Base-by-base conservation (phyloP, 179 eudicot species). In the Beta macrorhiza region DNA sequence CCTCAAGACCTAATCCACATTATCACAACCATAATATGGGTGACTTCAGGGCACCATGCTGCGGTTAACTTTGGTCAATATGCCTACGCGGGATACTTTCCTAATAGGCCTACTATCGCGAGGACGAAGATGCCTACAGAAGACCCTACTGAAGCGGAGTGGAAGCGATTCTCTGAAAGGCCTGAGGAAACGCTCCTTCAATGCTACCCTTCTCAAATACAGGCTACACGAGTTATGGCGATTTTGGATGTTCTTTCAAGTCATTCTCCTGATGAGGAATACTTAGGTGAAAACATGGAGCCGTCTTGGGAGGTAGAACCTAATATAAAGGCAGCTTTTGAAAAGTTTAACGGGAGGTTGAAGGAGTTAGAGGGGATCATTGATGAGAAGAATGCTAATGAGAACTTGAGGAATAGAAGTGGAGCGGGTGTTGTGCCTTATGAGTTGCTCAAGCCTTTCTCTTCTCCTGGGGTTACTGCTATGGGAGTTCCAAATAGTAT, bases 61-160 rank as follows among this genome's bases (percentile, higher is more conserved):
- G 92, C 97, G 0, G 92, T 90, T 19, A 91, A 93, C 86, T 93
- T 93, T 51, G 91, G 93, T 1, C 93, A 93, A 58, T 93, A 91
- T 22, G 84, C 83, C 32, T 91, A 61, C 32, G 97, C 78, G 11
- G 97, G 91, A 16, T 93, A 89, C 32, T 86, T 92, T 62, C 97
- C 93, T 0, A 93, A 90, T 72, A 85, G 93, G 82, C 92, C 95
- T 1, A 89, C 92, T 3, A 82, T 86, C 2, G 87, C 91, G 4
- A 79, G 94, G 32, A 80, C 71, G 0, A 89, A 87, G 4, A 93
- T 93, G 92, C 96, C 94, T 0, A 81, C 86, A 13, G 98, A 92
- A 73, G 89, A 90, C 47, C 89, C 89, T 1, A 82, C 82, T 0
- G 85, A 81, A 0, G 88, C 83, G n/a, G 83, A 84, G 5, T 83